Evolutionary conservation across 352 stramenopile genomes (phyloP), one percentile per base, ranked within the genome.

Genomic region (Globisporangium polare): DNA sequence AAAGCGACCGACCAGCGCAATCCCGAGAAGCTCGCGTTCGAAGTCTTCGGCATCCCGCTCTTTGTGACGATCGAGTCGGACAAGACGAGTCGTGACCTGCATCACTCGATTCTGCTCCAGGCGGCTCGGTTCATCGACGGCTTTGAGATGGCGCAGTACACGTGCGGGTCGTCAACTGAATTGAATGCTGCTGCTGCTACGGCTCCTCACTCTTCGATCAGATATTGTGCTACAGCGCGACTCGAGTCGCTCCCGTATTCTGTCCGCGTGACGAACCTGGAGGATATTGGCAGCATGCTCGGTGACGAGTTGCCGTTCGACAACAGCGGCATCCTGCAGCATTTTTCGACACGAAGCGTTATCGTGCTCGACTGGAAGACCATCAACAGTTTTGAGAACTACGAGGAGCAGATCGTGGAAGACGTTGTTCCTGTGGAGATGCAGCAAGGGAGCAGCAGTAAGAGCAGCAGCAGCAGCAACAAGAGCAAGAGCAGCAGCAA

Each of bases 11-110:
- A 55, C 58, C 61, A 17, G 52, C 53, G 37, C 24, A 69, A 59
- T n/a, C 24, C 20, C 31, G 15, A 72, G 56, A 60, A 74, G 53
- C 39, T 50, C 51, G 47, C 65, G 7, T 70, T 88, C 2, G 77
- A 85, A 20, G 62, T 89, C 22, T 88, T 92, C 62, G 83, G 83
- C 15, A 75, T 72, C 37, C 83, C 83, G 2, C 69, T 92, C 51
- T 90, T 92, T 55, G 78, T 92, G 53, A 92, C 83, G 9, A 82
- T 90, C 18, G 78, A 77, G 27, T 89, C 83, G 2, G 76, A 90
- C 61, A 84, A 80, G 46, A 81, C 68, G 6, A 76, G 71, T 22
- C 66, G 72, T 24, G 83, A 89, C n/a, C 75, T 92, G 55, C 80
- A 92, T 57, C 63, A 78, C 20, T 68, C 83, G 12, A 82, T 92